Evolutionary conservation across 352 stramenopile species (phyloP), one percentile per base, ranked within the genome.

Genomic region (Globisporangium takayamanum): DNA sequence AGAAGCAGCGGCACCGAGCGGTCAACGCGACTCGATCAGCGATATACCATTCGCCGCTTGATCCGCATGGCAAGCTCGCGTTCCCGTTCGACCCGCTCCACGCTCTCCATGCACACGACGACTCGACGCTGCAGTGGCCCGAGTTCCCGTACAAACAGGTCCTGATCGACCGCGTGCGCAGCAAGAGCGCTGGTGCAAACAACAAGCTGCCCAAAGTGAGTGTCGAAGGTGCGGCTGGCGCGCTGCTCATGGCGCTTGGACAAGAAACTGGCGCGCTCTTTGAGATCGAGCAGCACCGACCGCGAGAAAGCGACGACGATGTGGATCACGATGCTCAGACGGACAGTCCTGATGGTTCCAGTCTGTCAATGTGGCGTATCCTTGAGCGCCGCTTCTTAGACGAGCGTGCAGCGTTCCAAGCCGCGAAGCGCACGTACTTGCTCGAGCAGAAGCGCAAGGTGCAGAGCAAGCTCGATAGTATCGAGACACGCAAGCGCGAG

Each of bases 101-200:
- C 4, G 59, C 74, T 15, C 57, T 77, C 5, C 74, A 89, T 52
- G 68, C 75, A 11, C 70, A 74, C 41, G 62, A 76, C 4, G 64
- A 73, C 46, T 78, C 77, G 20, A 51, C 64, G 26, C 57, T 89
- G 37, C 57, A 55, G 47, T 89, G 77, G 80, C 74, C 72, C 14
- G 80, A 88, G 55, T 89, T 70, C 58, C 80, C 80, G 0, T 89
- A 80, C 70, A 89, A 89, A 56, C 77, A 87, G 58, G 76, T 86
- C 52, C 50, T 66, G 18, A 79, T 89, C 33, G 69, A 87, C 14
- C 76, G 73, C 8, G 71, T 88, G 6, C 72, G 71, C 2, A 42
- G 57, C 42, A 75, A 83, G 72, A 49, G 50, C 33, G 55, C 63
- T 51, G 48, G 44, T 47, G 51, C 64, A 53, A 28, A 45, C 39